These are phyloP conservation scores for Datura wrightii DNA, from an alignment of 257 asterid species.

Conservation along the genomic window DNA sequence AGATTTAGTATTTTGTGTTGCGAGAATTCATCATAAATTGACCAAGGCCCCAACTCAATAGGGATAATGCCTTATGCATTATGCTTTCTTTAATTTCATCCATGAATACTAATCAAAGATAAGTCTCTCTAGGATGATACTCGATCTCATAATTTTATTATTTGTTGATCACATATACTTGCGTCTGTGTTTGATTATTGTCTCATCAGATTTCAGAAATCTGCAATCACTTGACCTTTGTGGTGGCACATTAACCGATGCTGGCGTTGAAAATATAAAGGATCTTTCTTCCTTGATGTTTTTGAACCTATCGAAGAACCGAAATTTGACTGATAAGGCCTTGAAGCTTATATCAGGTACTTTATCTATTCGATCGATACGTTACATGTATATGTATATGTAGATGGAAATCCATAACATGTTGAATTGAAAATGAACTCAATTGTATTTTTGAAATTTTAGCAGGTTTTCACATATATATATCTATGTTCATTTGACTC, in stretches of 20 bases:
- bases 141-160: neutral
- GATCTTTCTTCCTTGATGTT: conserved; percentile 26
- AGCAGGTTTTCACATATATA: neutral
- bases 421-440: neutral
- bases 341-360: conserved; percentile 27
- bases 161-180: neutral
- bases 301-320: conserved; percentile 27
- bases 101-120: neutral
- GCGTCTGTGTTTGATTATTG: neutral
- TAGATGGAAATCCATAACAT: neutral
- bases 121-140: neutral
- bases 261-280: conserved; percentile 28
- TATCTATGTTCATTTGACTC: neutral
- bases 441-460: neutral
- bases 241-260: conserved; percentile 20
- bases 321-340: neutral
- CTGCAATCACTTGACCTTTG: conserved; percentile 29
- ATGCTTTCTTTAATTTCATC: neutral
- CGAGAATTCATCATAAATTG: neutral
- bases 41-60: neutral
- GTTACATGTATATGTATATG: neutral
- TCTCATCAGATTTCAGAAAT: conserved; percentile 23
- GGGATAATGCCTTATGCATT: neutral
- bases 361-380: neutral
- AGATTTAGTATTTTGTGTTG: neutral